Conservation (phyloP, 2,329 filamentous ascomycete species). For the Fusarium armeniacum region DNA sequence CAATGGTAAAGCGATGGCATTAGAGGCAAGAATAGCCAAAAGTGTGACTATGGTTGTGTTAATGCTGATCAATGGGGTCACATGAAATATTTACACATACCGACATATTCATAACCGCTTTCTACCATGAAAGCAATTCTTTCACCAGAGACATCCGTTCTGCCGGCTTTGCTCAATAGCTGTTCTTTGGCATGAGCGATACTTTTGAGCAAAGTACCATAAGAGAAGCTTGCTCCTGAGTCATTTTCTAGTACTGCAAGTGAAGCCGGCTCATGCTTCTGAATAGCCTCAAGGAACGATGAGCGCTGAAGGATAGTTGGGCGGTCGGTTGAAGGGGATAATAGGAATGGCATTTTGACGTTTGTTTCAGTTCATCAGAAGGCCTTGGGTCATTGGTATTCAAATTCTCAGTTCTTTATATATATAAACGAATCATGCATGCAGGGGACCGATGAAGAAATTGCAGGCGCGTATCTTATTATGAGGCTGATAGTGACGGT, state of each 20-base stretch:
- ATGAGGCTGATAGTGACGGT: neutral
- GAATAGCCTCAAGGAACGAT: constrained; percentile 15
- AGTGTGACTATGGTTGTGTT: constrained; percentile 76
- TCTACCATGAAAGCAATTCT: constrained; percentile 92
- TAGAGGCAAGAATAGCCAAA: constrained; percentile 84
- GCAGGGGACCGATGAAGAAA: neutral
- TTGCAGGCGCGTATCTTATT: neutral
- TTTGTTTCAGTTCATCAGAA: neutral
- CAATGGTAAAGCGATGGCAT: constrained; percentile 90
- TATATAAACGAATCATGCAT: neutral
- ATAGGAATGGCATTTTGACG: constrained; percentile 4
- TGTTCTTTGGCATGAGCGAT: constrained; percentile 4
- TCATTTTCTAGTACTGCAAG: constrained; percentile 13
- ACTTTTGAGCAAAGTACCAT: neutral
- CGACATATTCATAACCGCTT: constrained; percentile 98
- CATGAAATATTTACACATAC: constrained; percentile 65
- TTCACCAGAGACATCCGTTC: constrained; percentile 67
- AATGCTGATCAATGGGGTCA: fast-evolving
- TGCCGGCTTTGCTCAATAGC: neutral
- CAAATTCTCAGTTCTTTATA: neutral
- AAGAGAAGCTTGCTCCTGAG: neutral
- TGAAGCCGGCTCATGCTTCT: neutral
- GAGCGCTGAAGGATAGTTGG: constrained; percentile 5
- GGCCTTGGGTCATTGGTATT: neutral
- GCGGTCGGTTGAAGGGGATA: neutral